Conservation (phyloP, 306 rosid genomes). For the Rosa chinensis region DNA sequence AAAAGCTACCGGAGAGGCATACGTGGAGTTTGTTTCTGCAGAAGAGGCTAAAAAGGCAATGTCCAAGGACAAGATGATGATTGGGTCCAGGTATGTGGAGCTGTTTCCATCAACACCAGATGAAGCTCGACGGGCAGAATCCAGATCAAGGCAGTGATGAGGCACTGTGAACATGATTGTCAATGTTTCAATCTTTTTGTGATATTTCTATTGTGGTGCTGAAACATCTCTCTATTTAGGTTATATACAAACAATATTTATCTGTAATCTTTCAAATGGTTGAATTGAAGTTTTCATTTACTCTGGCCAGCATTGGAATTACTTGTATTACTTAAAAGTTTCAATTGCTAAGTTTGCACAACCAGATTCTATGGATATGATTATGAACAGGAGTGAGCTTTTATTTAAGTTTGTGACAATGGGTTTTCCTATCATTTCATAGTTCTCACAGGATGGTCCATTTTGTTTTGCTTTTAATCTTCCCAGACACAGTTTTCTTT, state of each 20-base stretch:
- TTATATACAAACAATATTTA: not conserved
- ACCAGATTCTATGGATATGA: not conserved
- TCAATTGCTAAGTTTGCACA: not conserved
- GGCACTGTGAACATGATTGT: constrained; percentile 10
- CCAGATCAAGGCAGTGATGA: constrained; percentile 88
- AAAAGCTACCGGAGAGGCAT: constrained; percentile 98
- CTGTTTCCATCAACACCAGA: constrained; percentile 95
- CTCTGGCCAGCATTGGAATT: not conserved
- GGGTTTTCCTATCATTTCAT: not conserved
- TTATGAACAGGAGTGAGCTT: not conserved
- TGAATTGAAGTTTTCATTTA: not conserved
- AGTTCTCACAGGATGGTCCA: not conserved
- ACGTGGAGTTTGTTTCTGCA: constrained; percentile 78
- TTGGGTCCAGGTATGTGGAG: constrained; percentile 98
- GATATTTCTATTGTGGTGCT: constrained; percentile 16
- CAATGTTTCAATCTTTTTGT: not conserved
- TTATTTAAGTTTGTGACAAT: not conserved
- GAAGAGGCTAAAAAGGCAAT: constrained; percentile 95
- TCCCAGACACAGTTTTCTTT: not conserved
- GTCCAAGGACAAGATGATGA: constrained; percentile 96
- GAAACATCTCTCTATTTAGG: constrained; percentile 1
- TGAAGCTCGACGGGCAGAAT: constrained; percentile 95
- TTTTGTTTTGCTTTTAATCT: not conserved
- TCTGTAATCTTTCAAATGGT: constrained; percentile 14
- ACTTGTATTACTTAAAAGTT: not conserved